Conservation (phyloP, 441 rosid species). For the Adansonia grandidieri region DNA sequence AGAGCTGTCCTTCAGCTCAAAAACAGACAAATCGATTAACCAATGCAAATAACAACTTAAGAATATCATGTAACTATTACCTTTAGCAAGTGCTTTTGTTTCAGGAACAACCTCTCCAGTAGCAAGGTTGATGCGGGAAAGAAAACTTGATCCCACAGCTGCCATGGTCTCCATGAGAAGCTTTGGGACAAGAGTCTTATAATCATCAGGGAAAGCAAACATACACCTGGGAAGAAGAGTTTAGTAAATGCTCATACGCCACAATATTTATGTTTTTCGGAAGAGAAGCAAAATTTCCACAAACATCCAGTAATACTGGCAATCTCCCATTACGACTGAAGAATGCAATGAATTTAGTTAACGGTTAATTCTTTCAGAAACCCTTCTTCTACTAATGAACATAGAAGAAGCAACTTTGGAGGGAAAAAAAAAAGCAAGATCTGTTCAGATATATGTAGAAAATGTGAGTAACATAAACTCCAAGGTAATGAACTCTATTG, state of each 20-base stretch:
- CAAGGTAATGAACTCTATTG: slow-evolving; percentile 8
- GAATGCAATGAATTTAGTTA: background rate
- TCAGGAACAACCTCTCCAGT: slow-evolving; percentile 93
- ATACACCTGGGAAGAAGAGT: slow-evolving; percentile 63
- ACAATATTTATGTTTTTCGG: background rate
- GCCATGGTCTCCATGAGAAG: slow-evolving; percentile 86
- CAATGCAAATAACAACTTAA: background rate
- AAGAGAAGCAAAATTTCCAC: background rate
- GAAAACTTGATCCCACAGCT: slow-evolving; percentile 68
- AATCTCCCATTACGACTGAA: background rate
- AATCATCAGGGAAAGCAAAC: slow-evolving; percentile 95
- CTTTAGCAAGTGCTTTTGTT: slow-evolving; percentile 90
- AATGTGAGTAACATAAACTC: background rate
- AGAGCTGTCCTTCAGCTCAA: slow-evolving; percentile 23
- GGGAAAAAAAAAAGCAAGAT: background rate
- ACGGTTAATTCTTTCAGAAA: background rate
- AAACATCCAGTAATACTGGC: background rate
- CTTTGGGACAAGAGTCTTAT: slow-evolving; percentile 77
- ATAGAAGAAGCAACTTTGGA: background rate
- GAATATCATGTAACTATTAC: slow-evolving; percentile 37
- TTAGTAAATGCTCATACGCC: slow-evolving; percentile 22
- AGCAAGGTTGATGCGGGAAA: slow-evolving; percentile 84
- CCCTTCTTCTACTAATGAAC: background rate
- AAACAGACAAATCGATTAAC: slow-evolving; percentile 12
- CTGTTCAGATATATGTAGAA: background rate